Base-by-base conservation (phyloP, 148 eudicot genomes). In the Fagopyrum esculentum region DNA sequence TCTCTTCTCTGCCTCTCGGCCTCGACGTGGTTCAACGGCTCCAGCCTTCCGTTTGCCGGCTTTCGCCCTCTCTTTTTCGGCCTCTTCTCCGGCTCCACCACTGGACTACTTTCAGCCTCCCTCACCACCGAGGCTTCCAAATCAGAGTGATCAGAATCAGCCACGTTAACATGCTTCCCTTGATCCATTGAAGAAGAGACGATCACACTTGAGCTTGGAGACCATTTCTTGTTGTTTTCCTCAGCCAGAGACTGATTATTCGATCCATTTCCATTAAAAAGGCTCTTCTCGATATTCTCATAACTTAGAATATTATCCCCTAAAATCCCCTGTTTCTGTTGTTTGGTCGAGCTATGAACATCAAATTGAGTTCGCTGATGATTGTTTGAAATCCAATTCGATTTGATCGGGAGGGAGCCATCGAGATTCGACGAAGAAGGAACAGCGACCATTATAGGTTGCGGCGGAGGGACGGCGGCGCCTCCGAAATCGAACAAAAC, bases 1-100 rank as follows among this genome's bases (percentile, higher is more conserved):
- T 92, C 99, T 35, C 99, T 76, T 54, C 99, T 82, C 76, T 92
- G 97, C 55, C 99, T 76, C 89, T 95, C 99, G 0, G 99, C 99
- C 63, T 95, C 99, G 0, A 95, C 99, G 52, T 95, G 99, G 72
- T 95, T 92, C 50, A 95, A 76, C 0, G 99, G 99, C 85, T 95
- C 99, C 56, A 90, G 96, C 8, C 99, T 82, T 0, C 99, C 99
- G 44, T 95, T 95, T 0, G 99, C 99, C 0, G 99, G 99, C 69
- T 95, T 95, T n/a, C 99, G 76, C 1, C 99, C 99, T 2, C 99
- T 75, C 59, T 95, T 95, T 6, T 91, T 68, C 0, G 99, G 99
- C 73, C 74, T 70, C 54, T 95, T 91, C 79, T 95, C 97, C 0
- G 78, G 78, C 0, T 77, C 89, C 6, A 76, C 78, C 4, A 83